Evolutionary conservation across 2,329 filamentous ascomycete genomes (phyloP), one percentile per base, ranked within the genome.

Genomic region (Pseudogymnoascus sp.): DNA sequence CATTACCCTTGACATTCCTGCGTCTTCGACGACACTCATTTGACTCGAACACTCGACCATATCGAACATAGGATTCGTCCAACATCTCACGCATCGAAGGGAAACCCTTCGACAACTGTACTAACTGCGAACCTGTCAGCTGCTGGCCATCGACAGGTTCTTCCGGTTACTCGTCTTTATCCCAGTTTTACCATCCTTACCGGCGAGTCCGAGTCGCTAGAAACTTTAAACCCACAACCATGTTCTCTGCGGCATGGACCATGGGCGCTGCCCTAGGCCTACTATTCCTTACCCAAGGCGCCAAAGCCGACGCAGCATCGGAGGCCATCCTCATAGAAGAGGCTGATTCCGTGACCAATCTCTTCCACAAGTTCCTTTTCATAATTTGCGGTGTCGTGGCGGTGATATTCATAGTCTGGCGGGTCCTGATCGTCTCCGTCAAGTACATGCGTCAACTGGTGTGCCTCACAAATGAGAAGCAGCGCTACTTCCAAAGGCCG

Each of bases 381-480:
- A 77, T 86, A 67, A 79, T 88, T 28, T 86, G 89, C 74, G 84
- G 84, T 62, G 81, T 82, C 60, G 79, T 92, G 61, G 82, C 88
- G 11, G 81, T 75, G 37, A 80, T 82, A 60, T 79, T 93, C 69
- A 80, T 90, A 67, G 69, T 87, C 66, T 93, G 90, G 84, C 85
- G 88, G 66, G 74, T 87, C 66, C 75, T 79, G 62, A 81, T 85
- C 60, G 80, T 83, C 62, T 76, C 89, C 63, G 78, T 84, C 64
- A 84, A 82, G 68, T 88, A 95, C 71, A 78, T 93, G 38, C 85
- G 92, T 67, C 88, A 84, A 25, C 80, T 96, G 50, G 82, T 89
- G 44, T 91, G 87, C 71, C 82, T 96, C 68, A 88, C 84, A 77
- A 91, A 91, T 77, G 88, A 90, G 67, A 88, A 82, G 1, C 92